Evolutionary conservation across 2,329 filamentous ascomycete species (phyloP).

Genomic region (Microdochium bolleyi): DNA sequence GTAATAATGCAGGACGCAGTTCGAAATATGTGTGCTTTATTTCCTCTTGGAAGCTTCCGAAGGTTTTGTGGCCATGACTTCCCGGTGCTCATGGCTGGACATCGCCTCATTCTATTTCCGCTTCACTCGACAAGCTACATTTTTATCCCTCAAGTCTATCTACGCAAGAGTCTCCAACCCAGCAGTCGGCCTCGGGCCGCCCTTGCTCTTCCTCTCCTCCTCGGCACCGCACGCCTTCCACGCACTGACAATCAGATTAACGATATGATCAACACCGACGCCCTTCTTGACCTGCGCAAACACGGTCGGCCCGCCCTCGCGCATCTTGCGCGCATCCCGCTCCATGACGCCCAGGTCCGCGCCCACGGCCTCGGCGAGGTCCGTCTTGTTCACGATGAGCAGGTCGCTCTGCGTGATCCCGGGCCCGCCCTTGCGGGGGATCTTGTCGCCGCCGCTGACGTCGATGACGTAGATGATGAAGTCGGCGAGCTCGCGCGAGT

Average conservation of each 20-base stretch:
- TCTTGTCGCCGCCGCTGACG: slow-evolving; percentile 92
- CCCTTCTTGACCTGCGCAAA: slow-evolving; percentile 97
- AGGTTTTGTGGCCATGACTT: no score
- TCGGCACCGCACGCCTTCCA: slow-evolving; percentile 87
- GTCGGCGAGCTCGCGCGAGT: slow-evolving; percentile 88
- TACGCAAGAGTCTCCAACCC: slow-evolving; percentile 33
- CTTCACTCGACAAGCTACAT: not conserved
- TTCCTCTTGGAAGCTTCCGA: no score
- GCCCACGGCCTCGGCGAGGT: slow-evolving; percentile 82
- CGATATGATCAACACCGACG: slow-evolving; percentile 77
- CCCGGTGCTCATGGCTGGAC: no score
- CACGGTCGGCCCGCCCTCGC: slow-evolving; percentile 89
- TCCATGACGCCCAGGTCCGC: slow-evolving; percentile 94
- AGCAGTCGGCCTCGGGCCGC: slow-evolving; percentile 50
- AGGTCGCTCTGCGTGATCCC: slow-evolving; percentile 96
- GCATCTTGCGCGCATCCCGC: slow-evolving; percentile 85
- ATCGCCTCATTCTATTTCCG: not conserved
- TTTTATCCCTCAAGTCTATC: not conserved
- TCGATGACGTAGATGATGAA: slow-evolving; percentile 99
- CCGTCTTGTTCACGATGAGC: slow-evolving; percentile 94
- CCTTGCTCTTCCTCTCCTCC: slow-evolving; percentile 42
- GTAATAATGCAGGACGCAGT: slow-evolving; percentile 1
- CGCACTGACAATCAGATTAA: slow-evolving; percentile 79
- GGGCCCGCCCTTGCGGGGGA: slow-evolving; percentile 89
- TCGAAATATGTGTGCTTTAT: no score